Evolutionary conservation across 495 filamentous ascomycete species (phyloP).

Genomic region (Pseudoneurospora amorphoporcata): DNA sequence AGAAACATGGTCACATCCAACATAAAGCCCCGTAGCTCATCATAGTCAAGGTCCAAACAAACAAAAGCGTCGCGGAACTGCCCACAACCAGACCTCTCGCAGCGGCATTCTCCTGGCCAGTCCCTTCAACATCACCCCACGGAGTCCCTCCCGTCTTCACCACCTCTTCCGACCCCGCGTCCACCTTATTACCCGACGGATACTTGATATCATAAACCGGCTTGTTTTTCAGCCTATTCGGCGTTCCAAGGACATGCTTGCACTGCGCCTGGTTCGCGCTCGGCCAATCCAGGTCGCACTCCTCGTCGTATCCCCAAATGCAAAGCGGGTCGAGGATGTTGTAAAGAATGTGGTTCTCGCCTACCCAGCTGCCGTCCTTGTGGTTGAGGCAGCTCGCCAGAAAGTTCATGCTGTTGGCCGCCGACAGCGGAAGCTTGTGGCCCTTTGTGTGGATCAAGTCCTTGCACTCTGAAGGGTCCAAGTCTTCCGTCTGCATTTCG

Average conservation of each 20-base stretch:
- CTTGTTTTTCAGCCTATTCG: constrained; percentile 17
- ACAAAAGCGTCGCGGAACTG: background rate
- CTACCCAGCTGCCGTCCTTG: constrained; percentile 30
- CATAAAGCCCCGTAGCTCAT: background rate
- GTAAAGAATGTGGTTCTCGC: constrained; percentile 32
- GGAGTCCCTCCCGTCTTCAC: constrained; percentile 10
- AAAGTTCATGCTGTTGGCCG: constrained; percentile 41
- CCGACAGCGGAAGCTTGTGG: constrained; percentile 36
- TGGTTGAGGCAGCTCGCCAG: constrained; percentile 32
- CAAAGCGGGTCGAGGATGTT: constrained; percentile 37
- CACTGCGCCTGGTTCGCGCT: constrained; percentile 34
- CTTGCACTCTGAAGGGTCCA: constrained; percentile 26
- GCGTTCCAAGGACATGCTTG: constrained; percentile 27
- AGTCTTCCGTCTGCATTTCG: constrained; percentile 32
- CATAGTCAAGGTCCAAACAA: background rate
- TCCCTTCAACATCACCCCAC: background rate
- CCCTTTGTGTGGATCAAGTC: constrained; percentile 31
- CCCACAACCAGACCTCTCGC: background rate
- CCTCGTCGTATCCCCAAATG: constrained; percentile 34
- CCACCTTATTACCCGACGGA: constrained; percentile 28
- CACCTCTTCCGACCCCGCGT: constrained; percentile 27
- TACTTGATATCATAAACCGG: constrained; percentile 42
- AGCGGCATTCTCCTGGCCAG: background rate
- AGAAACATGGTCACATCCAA: background rate
- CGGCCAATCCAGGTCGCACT: constrained; percentile 36